phyloP scores from a whole-genome alignment of 2,329 filamentous ascomycete genomes.

The Alternaria sp. region DNA sequence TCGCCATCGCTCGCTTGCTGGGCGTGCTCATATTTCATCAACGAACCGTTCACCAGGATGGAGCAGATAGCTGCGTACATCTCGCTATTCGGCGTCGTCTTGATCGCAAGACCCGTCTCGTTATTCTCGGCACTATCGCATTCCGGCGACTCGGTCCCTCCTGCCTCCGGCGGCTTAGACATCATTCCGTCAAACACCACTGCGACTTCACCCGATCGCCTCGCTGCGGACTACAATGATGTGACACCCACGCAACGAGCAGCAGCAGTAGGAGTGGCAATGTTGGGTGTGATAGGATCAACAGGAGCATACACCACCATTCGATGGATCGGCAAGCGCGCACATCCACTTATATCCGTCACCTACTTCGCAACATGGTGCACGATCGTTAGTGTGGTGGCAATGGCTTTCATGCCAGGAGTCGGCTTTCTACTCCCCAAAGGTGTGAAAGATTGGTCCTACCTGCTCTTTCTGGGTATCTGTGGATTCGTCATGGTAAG shows the following conservation, averaged over 20 bases:
- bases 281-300: conserved; percentile 79
- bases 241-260: conserved; percentile 70
- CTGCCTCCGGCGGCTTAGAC: conserved; percentile 43
- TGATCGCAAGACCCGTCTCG: conserved; percentile 77
- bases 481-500: conserved; percentile 76
- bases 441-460: conserved; percentile 65
- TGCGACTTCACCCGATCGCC: conserved; percentile 18
- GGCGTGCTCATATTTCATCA: conserved; percentile 75
- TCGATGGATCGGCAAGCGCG: conserved; percentile 78
- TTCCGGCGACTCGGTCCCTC: conserved; percentile 27
- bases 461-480: conserved; percentile 71
- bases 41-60: conserved; percentile 77
- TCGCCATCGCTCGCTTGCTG: conserved; percentile 80
- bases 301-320: conserved; percentile 77
- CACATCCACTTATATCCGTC: conserved; percentile 82
- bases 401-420: conserved; percentile 63
- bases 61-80: conserved; percentile 79
- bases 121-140: conserved; percentile 55
- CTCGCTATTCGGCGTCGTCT: conserved; percentile 78
- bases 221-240: conserved; percentile 48
- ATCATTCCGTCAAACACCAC: conserved; percentile 38
- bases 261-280: conserved; percentile 71
- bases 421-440: conserved; percentile 64
- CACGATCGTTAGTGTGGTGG: conserved; percentile 68
- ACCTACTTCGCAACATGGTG: conserved; percentile 81